Evolutionary conservation across 441 rosid species (phyloP), one percentile per base, ranked within the genome.

Genomic region (Populus tomentosa): DNA sequence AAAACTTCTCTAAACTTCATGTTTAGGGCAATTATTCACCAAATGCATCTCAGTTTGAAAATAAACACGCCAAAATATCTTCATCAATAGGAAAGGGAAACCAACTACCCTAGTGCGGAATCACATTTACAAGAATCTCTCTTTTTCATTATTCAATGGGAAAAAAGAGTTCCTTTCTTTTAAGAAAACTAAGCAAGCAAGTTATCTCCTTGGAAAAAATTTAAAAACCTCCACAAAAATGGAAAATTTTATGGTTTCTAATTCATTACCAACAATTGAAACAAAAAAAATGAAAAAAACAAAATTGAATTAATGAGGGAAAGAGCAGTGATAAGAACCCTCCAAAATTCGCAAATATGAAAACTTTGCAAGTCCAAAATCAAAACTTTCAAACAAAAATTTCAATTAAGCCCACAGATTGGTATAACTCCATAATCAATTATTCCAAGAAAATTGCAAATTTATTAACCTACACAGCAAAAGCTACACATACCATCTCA

Each of bases 371-470:
- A 20, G 35, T 24, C 42, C 16, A 67, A 70, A 28, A 14, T 16
- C 32, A 36, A 74, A 65, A 26, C 26, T 26, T 26, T 26, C 26
- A 26, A 26, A 26, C 26, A 26, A 26, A 26, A 26, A 26, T 26
- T 35, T 16, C 21, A 50, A 16, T 50, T 32, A 2, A 33, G 6
- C 35, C 26, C n/a, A 16, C 14, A 63, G 36, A 59, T 23, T 35
- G 20, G 67, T 67, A 16, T 61, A 69, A 77, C 38, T 62, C 13
- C 20, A 67, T 13, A 23, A 16, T 2, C 42, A n/a, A 16, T 32
- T 56, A 63, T 32, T 24, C 50, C 71, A 67, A 80, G 4, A 76
- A 36, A 70, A 36, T 23, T 10, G 40, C n/a, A 70, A 77, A 70
- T 63, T 76, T 69, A 69, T 38, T 36, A 33, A 35, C n/a, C n/a